Percentiles rank a stretch among this genome's conserved stretches.
Evolutionary conservation across 495 filamentous ascomycete genomes (phyloP).

Genomic region (Neohortaea acidophila): DNA sequence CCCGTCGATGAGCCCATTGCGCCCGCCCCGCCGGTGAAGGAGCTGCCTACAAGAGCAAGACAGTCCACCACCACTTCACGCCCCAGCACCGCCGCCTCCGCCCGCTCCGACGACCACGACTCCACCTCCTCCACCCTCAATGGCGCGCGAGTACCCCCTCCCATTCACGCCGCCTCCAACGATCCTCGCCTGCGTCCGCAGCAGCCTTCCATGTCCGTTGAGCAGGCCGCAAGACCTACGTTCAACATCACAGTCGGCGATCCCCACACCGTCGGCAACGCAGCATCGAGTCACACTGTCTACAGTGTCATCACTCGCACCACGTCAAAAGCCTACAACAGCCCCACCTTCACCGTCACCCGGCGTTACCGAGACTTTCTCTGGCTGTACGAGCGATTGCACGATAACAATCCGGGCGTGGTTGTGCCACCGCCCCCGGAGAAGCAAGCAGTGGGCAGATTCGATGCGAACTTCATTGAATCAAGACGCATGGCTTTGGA

Average conservation of each 20-base stretch:
- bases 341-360: slow-evolving; percentile 78
- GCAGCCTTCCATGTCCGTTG: slow-evolving; percentile 65
- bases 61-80: slow-evolving; percentile 35
- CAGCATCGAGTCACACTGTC: slow-evolving; percentile 93
- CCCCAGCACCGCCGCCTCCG: slow-evolving; percentile 29
- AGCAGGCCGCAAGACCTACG: slow-evolving; percentile 76
- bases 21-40: slow-evolving; percentile 82
- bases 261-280: slow-evolving; percentile 91
- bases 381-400: slow-evolving; percentile 89
- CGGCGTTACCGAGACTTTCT: slow-evolving; percentile 91
- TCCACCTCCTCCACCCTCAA: slow-evolving; percentile 44
- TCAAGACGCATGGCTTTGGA: slow-evolving; percentile 77
- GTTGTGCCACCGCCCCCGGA: slow-evolving; percentile 93
- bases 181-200: slow-evolving; percentile 41
- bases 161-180: slow-evolving; percentile 43
- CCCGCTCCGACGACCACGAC: slow-evolving; percentile 36
- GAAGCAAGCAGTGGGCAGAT: slow-evolving; percentile 92
- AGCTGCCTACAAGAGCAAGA: slow-evolving; percentile 37
- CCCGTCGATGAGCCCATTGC: slow-evolving; percentile 44
- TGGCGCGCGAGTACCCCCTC: slow-evolving; percentile 49
- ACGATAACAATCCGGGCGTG: slow-evolving; percentile 85
- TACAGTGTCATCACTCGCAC: slow-evolving; percentile 94
- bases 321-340: slow-evolving; percentile 85
- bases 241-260: slow-evolving; percentile 92
- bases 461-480: slow-evolving; percentile 95